Evolutionary conservation across 495 filamentous ascomycete genomes (phyloP).

Genomic region (Pseudomonodictys pantanalensis): DNA sequence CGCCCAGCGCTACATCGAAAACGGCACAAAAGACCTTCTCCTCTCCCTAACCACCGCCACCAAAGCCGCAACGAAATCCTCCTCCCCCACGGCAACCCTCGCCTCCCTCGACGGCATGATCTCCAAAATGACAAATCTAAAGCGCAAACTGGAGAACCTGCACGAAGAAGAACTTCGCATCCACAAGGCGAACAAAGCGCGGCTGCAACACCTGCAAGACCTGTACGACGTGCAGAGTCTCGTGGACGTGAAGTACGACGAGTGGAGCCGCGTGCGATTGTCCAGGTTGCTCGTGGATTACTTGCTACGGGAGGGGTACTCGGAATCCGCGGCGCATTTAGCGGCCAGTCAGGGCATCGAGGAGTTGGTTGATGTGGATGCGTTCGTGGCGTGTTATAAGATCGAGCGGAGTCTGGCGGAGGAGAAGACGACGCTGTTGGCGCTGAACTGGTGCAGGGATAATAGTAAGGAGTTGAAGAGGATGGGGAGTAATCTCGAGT

Average conservation of each 20-base stretch:
- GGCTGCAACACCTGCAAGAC: slow-evolving; percentile 74
- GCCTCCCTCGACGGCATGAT: slow-evolving; percentile 81
- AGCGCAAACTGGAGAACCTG: slow-evolving; percentile 75
- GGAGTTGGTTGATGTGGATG: slow-evolving; percentile 82
- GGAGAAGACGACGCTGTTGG: slow-evolving; percentile 67
- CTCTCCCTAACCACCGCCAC: slow-evolving; percentile 65
- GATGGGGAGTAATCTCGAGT: slow-evolving; percentile 85
- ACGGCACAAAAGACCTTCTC: slow-evolving; percentile 67
- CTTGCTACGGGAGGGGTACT: slow-evolving; percentile 78
- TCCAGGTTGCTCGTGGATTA: slow-evolving; percentile 88
- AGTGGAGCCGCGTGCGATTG: slow-evolving; percentile 77
- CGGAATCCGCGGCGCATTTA: slow-evolving; percentile 69
- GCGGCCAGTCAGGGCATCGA: slow-evolving; percentile 69
- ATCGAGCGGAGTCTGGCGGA: slow-evolving; percentile 68
- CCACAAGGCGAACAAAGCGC: slow-evolving; percentile 67
- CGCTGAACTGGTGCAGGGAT: slow-evolving; percentile 84
- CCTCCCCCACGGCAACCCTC: slow-evolving; percentile 48
- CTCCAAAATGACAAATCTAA: slow-evolving; percentile 73
- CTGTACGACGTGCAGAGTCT: slow-evolving; percentile 76
- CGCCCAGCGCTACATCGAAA: slow-evolving; percentile 77
- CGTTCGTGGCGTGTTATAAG: slow-evolving; percentile 77
- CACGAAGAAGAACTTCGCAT: slow-evolving; percentile 74
- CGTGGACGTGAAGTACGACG: slow-evolving; percentile 90
- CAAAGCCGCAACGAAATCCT: slow-evolving; percentile 48
- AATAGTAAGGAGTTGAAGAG: slow-evolving; percentile 85